Conservation (phyloP, 768 basidiomycete species). For the Rhizopogon sp. region DNA sequence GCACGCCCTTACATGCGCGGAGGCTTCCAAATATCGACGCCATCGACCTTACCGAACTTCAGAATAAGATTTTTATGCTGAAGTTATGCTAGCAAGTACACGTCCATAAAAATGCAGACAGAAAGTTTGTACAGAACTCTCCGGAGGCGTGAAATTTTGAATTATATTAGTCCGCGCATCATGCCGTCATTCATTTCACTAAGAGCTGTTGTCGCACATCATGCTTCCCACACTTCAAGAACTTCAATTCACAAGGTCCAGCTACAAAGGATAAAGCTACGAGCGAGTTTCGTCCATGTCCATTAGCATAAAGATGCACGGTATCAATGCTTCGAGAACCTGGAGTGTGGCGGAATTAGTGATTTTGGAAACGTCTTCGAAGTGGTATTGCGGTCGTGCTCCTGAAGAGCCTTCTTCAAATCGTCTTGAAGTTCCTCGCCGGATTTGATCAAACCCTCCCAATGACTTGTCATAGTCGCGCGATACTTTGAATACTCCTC, state of each 20-base stretch:
- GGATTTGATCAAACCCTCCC: slow-evolving; percentile 39
- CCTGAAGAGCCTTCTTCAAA: slow-evolving; percentile 36
- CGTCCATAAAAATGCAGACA: too few species aligned
- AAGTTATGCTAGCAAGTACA: too few species aligned
- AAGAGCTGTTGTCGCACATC: too few species aligned
- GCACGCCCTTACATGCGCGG: neutral
- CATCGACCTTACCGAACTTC: slow-evolving; percentile 5
- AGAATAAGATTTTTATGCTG: too few species aligned
- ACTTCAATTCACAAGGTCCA: neutral
- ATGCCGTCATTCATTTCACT: too few species aligned
- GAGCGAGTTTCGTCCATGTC: neutral
- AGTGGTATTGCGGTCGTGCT: slow-evolving; percentile 44
- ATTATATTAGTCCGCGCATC: too few species aligned
- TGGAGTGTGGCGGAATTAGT: slow-evolving; percentile 29
- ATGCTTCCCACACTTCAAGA: neutral
- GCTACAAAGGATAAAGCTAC: neutral
- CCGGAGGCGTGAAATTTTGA: too few species aligned
- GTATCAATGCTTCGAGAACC: neutral
- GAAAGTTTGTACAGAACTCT: too few species aligned
- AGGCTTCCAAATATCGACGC: slow-evolving; percentile 7
- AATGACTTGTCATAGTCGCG: slow-evolving; percentile 31
- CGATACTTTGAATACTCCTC: slow-evolving; percentile 44
- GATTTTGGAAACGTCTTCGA: slow-evolving; percentile 46
- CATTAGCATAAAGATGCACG: neutral
- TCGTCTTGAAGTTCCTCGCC: slow-evolving; percentile 31